Base-by-base conservation (phyloP, 1,284 basidiomycete species). In the Ceraceosorus bombacis region DNA sequence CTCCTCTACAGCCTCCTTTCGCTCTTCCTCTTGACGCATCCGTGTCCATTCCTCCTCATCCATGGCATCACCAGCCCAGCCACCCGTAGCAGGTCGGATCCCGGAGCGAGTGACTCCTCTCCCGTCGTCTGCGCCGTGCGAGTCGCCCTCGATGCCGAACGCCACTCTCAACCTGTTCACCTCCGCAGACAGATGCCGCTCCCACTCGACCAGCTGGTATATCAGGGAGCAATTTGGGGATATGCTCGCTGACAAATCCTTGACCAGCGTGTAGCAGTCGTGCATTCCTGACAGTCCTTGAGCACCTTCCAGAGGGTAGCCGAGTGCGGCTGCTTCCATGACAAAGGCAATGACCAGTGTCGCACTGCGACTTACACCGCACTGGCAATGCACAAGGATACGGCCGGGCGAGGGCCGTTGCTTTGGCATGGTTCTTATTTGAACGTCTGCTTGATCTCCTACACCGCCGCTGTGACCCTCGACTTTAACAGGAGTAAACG, bases 191-290 rank as follows among this genome's bases (percentile, higher is more conserved):
- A 95, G 82, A 58, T 84, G 83, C 62, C 90, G 87, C 78, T 93
- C 90, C 79, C 93, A 96, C 76, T 95, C 92, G 72, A 94, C 83
- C 48, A 96, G 83, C 80, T 95, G 91, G 82, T 94, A 96, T 78
- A 96, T 94, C 76, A 97, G 86, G 59, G 90, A 93, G 73, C 71
- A 93, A 79, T 97, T 97, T 50, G 94, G 92, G 17, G 59, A 62
- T 27, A 72, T 69, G 60, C 67, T 69, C 10, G 37, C 48, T 12
- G 63, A 66, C 13, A 61, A 63, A 12, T 72, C 72, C 61, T 74
- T 70, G 62, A 93, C 89, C 79, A 85, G 92, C 64, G 87, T 81
- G 80, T 96, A 97, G 46, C 91, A 89, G 57, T 87, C 88, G 77
- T 95, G 90, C 90, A 95, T 95, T 53, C 89, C 79, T 15, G 68